phyloP scores from a whole-genome alignment of 139 green algal genomes.

The Edaphochlamys debaryana region DNA sequence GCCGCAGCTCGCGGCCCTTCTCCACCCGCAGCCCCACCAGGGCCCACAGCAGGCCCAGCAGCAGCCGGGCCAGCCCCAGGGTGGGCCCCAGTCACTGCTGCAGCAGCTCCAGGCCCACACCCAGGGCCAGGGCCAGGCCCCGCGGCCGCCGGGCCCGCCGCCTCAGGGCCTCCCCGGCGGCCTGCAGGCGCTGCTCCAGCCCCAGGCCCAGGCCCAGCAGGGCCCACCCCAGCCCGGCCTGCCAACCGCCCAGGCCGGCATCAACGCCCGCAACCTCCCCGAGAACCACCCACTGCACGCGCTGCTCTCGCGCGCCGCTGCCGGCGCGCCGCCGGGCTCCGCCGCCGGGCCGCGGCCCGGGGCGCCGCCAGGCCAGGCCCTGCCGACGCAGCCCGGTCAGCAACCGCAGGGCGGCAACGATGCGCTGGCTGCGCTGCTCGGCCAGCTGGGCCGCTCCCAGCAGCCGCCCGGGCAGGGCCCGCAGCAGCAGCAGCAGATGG shows the following conservation, averaged over 20 bases:
- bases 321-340: background rate
- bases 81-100: no score
- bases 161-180: no score
- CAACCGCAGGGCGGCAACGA: background rate
- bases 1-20: no score
- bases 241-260: no score
- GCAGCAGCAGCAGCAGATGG: background rate
- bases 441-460: background rate
- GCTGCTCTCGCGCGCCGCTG: background rate
- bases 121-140: no score
- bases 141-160: no score
- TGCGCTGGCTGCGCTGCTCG: background rate
- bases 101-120: no score
- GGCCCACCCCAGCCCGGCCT: background rate
- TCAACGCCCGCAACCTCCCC: constrained; percentile 22
- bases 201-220: background rate
- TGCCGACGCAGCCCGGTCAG: background rate
- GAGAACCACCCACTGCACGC: constrained; percentile 28
- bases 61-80: constrained; percentile 3
- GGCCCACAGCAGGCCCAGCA: background rate
- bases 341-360: background rate
- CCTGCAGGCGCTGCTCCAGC: background rate
- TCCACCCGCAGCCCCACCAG: background rate
- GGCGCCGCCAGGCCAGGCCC: background rate
- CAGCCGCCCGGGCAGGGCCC: background rate